Evolutionary conservation across 75 land plant genomes (phyloP), one percentile per base, ranked within the genome.

Genomic region (Larix kaempferi): DNA sequence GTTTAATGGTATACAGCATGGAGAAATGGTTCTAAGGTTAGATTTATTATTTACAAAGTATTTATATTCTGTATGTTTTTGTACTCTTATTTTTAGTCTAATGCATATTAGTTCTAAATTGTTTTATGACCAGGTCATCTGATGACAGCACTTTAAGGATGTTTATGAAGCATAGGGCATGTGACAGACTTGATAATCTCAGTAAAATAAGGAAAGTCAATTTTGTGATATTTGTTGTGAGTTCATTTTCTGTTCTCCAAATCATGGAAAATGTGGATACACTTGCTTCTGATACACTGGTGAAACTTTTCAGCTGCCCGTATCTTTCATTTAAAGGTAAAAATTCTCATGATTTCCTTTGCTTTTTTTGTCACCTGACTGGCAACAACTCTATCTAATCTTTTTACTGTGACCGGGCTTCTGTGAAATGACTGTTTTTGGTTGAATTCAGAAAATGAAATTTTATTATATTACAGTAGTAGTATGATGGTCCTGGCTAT

Each of bases 161-260:
- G 35, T 78, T 22, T 37, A 76, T 90, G 71, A 77, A 77, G 76
- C 56, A 44, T 21, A 94, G 77, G 82, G 86, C 84, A 27, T 78
- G 85, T 56, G 81, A 85, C 16, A 79, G 59, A 49, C 54, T 56
- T 33, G 60, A 57, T 55, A 16, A 52, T 25, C 74, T 73, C 56
- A 78, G 78, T 59, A 58, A 63, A 73, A 77, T 72, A 67, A 87
- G 88, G 78, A 65, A 17, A 77, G 83, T 94, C 59, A 89, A 90
- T 78, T 94, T 86, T 84, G 93, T 87, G 74, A 92, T 94, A 69
- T 92, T 92, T 80, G 95, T 92, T 73, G 91, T 94, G 75, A 76
- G 89, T 81, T 93, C 85, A 49, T 10, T 84, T 58, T 79, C 86
- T 57, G 84, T 94, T 62, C 78, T 90, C 35, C 76, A 86, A 60